Evolutionary conservation across 352 stramenopile genomes (phyloP).

Genomic region (Phytophthora fragariaefolia): DNA sequence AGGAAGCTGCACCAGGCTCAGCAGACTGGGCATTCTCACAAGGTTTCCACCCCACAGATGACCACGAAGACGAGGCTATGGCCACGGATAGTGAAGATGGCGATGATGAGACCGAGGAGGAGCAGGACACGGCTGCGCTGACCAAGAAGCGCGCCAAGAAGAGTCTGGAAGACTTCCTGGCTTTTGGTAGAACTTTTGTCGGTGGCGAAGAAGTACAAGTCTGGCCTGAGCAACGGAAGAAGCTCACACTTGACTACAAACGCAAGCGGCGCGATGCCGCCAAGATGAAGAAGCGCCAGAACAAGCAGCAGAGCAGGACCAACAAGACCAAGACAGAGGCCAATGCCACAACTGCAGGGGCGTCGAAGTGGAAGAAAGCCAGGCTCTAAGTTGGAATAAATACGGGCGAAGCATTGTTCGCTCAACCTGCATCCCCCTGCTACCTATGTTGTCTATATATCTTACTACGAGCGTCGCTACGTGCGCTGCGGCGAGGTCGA

Average conservation of each 20-base stretch:
- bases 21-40: slow-evolving; percentile 33
- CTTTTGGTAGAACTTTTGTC: slow-evolving; percentile 63
- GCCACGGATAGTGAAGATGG: slow-evolving; percentile 50
- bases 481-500: slow-evolving; percentile 28
- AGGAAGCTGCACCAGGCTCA: slow-evolving; percentile 16
- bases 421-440: slow-evolving; percentile 33
- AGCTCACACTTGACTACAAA: slow-evolving; percentile 83
- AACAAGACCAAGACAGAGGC: slow-evolving; percentile 32
- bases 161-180: slow-evolving; percentile 68
- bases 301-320: slow-evolving; percentile 56
- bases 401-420: slow-evolving; percentile 26
- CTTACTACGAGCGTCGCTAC: slow-evolving; percentile 27
- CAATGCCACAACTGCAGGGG: background rate
- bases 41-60: slow-evolving; percentile 24
- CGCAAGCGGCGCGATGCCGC: slow-evolving; percentile 79
- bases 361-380: slow-evolving; percentile 40
- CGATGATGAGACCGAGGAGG: slow-evolving; percentile 32
- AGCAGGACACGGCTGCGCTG: slow-evolving; percentile 20
- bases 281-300: slow-evolving; percentile 78
- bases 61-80: slow-evolving; percentile 40
- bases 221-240: slow-evolving; percentile 73
- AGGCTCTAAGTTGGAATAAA: slow-evolving; percentile 49
- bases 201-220: slow-evolving; percentile 33
- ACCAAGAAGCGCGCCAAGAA: slow-evolving; percentile 47
- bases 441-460: slow-evolving; percentile 35